A percentile compares a stretch with the other conserved stretches of the same genome.
These are phyloP conservation scores for Botrytis squamosa DNA, from an alignment of 2,329 filamentous ascomycete genomes.

Conservation along the genomic window DNA sequence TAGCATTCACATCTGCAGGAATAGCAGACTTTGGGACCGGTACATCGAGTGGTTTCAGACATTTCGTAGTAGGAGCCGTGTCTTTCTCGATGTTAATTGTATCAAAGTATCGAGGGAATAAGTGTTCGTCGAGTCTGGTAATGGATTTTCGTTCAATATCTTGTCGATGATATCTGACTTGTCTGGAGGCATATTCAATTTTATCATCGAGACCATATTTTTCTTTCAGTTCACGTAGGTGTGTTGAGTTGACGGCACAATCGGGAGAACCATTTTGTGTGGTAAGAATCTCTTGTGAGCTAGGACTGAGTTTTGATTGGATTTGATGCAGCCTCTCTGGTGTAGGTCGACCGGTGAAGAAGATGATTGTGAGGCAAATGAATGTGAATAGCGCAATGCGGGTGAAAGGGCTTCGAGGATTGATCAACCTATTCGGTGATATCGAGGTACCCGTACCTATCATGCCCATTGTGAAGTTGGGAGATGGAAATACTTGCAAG, in stretches of 20 bases:
- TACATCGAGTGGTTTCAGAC: slow-evolving; percentile 51
- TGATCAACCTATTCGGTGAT: slow-evolving; percentile 22
- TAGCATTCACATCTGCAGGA: slow-evolving; percentile 52
- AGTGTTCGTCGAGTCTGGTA: slow-evolving; percentile 49
- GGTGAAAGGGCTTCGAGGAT: slow-evolving; percentile 30
- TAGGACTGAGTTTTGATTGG: slow-evolving; percentile 17
- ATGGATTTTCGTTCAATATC: slow-evolving; percentile 51
- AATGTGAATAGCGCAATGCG: slow-evolving; percentile 29
- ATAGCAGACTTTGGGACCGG: slow-evolving; percentile 51
- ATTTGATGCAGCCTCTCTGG: slow-evolving; percentile 24
- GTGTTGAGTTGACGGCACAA: slow-evolving; percentile 50
- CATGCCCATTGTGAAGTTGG: slow-evolving; percentile 3
- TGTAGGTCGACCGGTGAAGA: slow-evolving; percentile 27
- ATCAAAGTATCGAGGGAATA: slow-evolving; percentile 49
- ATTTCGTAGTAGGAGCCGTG: slow-evolving; percentile 45
- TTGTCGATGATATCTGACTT: slow-evolving; percentile 52
- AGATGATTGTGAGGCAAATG: slow-evolving; percentile 30
- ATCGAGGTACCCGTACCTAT: slow-evolving; percentile 19
- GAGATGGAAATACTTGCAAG: not conserved
- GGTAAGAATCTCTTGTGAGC: slow-evolving; percentile 19
- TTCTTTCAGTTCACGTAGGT: slow-evolving; percentile 47
- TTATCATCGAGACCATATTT: slow-evolving; percentile 50
- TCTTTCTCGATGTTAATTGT: slow-evolving; percentile 49
- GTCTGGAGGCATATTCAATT: slow-evolving; percentile 57
- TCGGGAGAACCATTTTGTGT: slow-evolving; percentile 31